A percentile compares a stretch with the other conserved stretches of the same genome.
Conservation (phyloP, 1,139 yeast genomes). For the Yamadazyma membranifaciens region DNA sequence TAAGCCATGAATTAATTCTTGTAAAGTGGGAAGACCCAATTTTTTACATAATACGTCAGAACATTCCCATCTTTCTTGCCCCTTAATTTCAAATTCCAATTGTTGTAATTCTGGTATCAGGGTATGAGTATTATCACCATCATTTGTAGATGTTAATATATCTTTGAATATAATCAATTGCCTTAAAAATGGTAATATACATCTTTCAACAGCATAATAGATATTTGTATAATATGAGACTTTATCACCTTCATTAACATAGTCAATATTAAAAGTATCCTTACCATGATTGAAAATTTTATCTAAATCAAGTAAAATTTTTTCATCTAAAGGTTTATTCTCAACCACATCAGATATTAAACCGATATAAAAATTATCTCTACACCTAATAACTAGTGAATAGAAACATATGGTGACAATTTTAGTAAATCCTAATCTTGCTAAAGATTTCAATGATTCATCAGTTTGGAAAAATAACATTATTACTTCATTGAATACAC, state of each 20-base stretch:
- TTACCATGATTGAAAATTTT: constrained; percentile 9
- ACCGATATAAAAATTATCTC: constrained; percentile 1
- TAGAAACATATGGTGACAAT: constrained; percentile 22
- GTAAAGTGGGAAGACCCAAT: constrained; percentile 13
- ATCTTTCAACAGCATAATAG: constrained; percentile 29
- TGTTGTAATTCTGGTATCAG: constrained; percentile 19
- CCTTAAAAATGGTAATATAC: constrained; percentile 35
- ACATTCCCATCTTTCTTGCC: constrained; percentile 20
- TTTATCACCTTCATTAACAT: constrained; percentile 8
- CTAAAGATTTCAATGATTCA: constrained; percentile 38
- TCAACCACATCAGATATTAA: background rate
- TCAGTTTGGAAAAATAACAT: constrained; percentile 43
- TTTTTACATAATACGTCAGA: constrained; percentile 15
- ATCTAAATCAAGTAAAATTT: constrained; percentile 5
- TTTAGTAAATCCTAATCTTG: constrained; percentile 30
- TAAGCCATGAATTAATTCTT: constrained; percentile 9
- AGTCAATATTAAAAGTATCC: constrained; percentile 6
- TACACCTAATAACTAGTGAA: constrained; percentile 17
- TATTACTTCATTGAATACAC: constrained; percentile 38
- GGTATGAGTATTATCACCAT: constrained; percentile 25
- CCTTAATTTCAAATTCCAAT: constrained; percentile 18
- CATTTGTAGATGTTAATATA: constrained; percentile 25
- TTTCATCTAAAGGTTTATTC: constrained; percentile 6
- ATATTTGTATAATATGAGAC: constrained; percentile 13
- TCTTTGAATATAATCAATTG: constrained; percentile 36